A percentile compares a stretch with the other conserved stretches of the same genome.
Conservation (phyloP, 148 eudicot genomes). For the Polygonum maritimum region DNA sequence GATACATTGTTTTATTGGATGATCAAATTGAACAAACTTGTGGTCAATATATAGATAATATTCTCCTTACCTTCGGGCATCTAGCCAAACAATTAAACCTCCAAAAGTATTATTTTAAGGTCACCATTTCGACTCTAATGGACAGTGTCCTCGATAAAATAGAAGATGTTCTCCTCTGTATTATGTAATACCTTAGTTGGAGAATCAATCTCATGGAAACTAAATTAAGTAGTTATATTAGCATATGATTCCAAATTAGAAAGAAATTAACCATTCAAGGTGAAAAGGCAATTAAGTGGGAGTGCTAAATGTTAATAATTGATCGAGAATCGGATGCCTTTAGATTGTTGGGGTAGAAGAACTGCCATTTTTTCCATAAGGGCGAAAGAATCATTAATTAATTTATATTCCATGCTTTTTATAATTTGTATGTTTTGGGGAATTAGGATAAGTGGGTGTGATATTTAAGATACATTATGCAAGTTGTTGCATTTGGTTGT, state of each 20-base stretch:
- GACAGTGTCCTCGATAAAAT: too few relatives aligned
- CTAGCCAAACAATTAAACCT: too few relatives aligned
- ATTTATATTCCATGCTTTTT: background rate
- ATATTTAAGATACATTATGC: background rate
- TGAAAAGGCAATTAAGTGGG: background rate
- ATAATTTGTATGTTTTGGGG: constrained; percentile 1
- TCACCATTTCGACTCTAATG: too few relatives aligned
- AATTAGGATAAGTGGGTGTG: background rate
- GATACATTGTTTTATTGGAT: too few relatives aligned
- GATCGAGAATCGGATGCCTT: constrained; percentile 8
- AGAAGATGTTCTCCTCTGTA: background rate
- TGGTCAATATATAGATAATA: background rate
- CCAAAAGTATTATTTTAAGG: too few relatives aligned
- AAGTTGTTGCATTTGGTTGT: background rate
- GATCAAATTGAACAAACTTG: background rate
- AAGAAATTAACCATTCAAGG: background rate
- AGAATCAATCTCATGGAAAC: background rate
- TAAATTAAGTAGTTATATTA: background rate
- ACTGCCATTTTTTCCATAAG: background rate
- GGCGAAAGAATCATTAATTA: background rate
- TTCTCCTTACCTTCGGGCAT: too few relatives aligned
- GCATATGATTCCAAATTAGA: constrained; percentile 7
- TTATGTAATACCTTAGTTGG: background rate
- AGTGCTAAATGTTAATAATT: background rate
- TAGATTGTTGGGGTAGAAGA: background rate